Evolutionary conservation across 257 asterid genomes (phyloP).

Genomic region (Forsythia suspensa): DNA sequence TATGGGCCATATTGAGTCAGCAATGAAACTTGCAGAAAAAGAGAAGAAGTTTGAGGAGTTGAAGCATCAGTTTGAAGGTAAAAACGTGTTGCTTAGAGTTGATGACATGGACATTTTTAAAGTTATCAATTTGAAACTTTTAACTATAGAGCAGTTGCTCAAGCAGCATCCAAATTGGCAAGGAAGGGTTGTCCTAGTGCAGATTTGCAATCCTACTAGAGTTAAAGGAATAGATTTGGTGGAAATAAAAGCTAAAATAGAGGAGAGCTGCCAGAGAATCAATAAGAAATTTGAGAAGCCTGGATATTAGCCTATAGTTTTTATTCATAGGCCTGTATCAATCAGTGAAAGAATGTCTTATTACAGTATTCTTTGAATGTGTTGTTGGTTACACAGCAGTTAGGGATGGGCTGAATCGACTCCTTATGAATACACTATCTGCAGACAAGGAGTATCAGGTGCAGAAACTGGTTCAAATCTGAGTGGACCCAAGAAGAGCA

Average conservation of each 20-base stretch:
- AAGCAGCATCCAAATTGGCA: constrained; percentile 69
- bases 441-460: constrained; percentile 67
- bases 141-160: constrained; percentile 74
- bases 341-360: constrained; percentile 69
- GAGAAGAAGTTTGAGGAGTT: constrained; percentile 53
- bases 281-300: constrained; percentile 56
- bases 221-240: constrained; percentile 62
- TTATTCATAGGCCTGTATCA: constrained; percentile 50
- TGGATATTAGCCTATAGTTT: constrained; percentile 69
- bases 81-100: constrained; percentile 68
- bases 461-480: constrained; percentile 43
- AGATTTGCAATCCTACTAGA: constrained; percentile 68
- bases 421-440: constrained; percentile 73
- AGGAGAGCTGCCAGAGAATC: constrained; percentile 58
- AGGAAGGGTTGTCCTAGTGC: constrained; percentile 74
- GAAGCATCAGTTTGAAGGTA: constrained; percentile 61
- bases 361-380: constrained; percentile 69
- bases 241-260: constrained; percentile 59
- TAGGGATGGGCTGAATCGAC: constrained; percentile 75
- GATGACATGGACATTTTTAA: constrained; percentile 81
- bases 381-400: constrained; percentile 80
- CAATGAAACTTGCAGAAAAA: constrained; percentile 53
- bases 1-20: constrained; percentile 70
- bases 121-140: constrained; percentile 69
- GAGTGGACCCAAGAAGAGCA: constrained; percentile 65